A percentile compares a stretch with the other conserved stretches of the same genome.
Evolutionary conservation across 257 asterid genomes (phyloP).

Genomic region (Capsicum baccatum): DNA sequence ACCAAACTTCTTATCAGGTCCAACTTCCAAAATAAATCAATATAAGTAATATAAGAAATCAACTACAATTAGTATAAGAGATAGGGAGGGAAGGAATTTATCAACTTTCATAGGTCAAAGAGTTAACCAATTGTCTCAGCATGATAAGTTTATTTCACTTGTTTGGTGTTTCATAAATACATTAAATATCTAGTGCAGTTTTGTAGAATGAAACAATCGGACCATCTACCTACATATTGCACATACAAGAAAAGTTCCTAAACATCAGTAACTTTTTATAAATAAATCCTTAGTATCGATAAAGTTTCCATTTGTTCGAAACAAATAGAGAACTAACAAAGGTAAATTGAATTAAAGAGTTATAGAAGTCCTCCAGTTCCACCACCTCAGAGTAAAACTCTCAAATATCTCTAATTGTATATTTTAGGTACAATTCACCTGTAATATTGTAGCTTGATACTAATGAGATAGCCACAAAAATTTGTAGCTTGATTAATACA

Average conservation of each 20-base stretch:
- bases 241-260: conserved; percentile 17
- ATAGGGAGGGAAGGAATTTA: too few species aligned
- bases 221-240: conserved; percentile 77
- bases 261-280: neutral
- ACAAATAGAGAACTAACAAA: neutral
- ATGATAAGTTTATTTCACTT: conserved; percentile 50
- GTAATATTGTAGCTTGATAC: conserved; percentile 34
- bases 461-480: neutral
- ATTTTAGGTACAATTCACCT: conserved; percentile 67
- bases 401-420: conserved; percentile 35
- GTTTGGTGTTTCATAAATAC: conserved; percentile 82
- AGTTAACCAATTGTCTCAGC: too few species aligned
- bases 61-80: too few species aligned
- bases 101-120: too few species aligned
- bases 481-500: neutral
- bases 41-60: too few species aligned
- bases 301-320: neutral
- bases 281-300: neutral
- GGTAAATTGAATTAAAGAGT: neutral
- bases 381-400: conserved; percentile 96
- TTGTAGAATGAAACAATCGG: conserved; percentile 96
- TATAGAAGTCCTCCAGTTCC: conserved; percentile 66
- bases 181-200: conserved; percentile 92
- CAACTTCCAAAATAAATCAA: conserved; percentile 33
- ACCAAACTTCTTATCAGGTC: conserved; percentile 88